phyloP scores from a whole-genome alignment of 768 basidiomycete genomes.

The Mycena galericulata region DNA sequence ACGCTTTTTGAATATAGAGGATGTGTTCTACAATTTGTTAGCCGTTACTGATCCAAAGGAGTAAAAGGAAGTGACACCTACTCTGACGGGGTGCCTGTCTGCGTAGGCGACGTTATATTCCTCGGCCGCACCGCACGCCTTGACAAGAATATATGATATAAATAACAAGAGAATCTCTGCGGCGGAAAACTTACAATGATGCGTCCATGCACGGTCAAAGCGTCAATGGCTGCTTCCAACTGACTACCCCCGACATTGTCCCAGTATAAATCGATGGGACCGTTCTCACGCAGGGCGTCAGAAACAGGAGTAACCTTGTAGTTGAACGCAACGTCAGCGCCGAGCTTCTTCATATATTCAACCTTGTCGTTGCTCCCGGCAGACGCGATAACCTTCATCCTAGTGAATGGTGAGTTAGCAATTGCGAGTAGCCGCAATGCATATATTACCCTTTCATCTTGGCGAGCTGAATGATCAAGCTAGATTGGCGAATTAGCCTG shows the following conservation, averaged over 20 bases:
- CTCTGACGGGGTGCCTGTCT: too few relatives aligned
- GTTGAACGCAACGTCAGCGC: conserved; percentile 70
- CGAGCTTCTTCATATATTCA: conserved; percentile 58
- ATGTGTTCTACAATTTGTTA: too few relatives aligned
- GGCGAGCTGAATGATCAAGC: conserved; percentile 50
- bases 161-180: too few relatives aligned
- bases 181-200: too few relatives aligned
- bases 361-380: conserved; percentile 75
- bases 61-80: too few relatives aligned
- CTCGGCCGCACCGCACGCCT: too few relatives aligned
- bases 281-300: conserved; percentile 60
- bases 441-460: conserved; percentile 45
- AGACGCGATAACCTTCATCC: conserved; percentile 68
- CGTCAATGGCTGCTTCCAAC: background rate
- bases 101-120: too few relatives aligned
- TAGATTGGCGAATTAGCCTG: conserved; percentile 1
- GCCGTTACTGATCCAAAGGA: too few relatives aligned
- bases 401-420: background rate
- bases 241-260: background rate
- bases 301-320: conserved; percentile 64
- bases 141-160: too few relatives aligned
- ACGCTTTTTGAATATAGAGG: too few relatives aligned
- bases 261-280: conserved; percentile 50
- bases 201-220: background rate
- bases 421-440: background rate